Percentiles rank a stretch among this genome's conserved stretches.
These are phyloP conservation scores for Penicillium pulvis DNA, from an alignment of 495 filamentous ascomycete genomes.

Conservation along the genomic window DNA sequence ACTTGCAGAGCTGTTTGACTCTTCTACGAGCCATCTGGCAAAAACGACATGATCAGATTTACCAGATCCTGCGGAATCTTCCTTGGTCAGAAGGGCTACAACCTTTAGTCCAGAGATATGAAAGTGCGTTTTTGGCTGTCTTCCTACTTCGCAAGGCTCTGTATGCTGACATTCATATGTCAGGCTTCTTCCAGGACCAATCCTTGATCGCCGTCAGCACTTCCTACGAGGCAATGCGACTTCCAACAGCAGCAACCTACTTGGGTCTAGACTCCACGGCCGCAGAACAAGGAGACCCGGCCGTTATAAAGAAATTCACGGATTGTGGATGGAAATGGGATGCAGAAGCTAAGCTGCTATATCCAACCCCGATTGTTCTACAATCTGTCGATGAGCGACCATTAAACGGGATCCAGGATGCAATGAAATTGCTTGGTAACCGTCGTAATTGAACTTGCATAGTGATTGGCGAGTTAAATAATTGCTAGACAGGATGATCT, in stretches of 20 bases:
- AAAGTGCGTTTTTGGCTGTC: conserved; percentile 32
- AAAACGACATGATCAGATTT: conserved; percentile 44
- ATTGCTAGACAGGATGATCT: background rate
- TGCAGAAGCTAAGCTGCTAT: conserved; percentile 37
- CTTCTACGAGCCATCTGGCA: conserved; percentile 55
- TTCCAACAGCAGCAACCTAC: conserved; percentile 45
- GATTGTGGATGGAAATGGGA: conserved; percentile 52
- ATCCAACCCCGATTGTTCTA: conserved; percentile 38
- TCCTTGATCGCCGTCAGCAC: conserved; percentile 50
- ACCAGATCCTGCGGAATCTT: conserved; percentile 40
- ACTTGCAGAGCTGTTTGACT: conserved; percentile 46
- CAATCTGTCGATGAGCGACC: conserved; percentile 26
- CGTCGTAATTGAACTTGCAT: conserved; percentile 22
- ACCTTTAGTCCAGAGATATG: conserved; percentile 45
- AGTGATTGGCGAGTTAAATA: background rate
- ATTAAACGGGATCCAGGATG: conserved; percentile 32
- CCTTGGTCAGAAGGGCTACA: conserved; percentile 46
- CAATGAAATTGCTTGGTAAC: conserved; percentile 40
- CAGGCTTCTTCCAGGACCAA: conserved; percentile 49
- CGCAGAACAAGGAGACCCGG: conserved; percentile 34
- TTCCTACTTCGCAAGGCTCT: background rate
- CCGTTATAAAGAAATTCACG: conserved; percentile 41
- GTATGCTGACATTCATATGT: conserved; percentile 4
- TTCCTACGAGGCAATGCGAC: conserved; percentile 52
- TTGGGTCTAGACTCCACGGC: conserved; percentile 43